These are phyloP conservation scores for Brasenia schreberi DNA, from an alignment of 164 flowering plant genomes.

Conservation along the genomic window DNA sequence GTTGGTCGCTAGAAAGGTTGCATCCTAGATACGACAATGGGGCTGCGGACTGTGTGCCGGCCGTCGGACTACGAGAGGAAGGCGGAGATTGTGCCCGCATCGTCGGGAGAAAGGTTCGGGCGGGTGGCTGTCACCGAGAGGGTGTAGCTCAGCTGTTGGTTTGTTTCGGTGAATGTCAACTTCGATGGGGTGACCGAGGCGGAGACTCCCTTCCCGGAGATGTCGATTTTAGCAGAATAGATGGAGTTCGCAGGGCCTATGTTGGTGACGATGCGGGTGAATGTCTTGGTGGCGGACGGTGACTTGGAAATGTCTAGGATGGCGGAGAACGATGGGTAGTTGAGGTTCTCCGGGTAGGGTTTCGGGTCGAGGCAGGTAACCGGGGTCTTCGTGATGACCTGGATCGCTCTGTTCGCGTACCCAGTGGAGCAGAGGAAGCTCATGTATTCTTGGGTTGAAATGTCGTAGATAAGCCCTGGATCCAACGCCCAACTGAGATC, in stretches of 20 bases:
- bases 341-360: constrained; percentile 48
- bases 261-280: constrained; percentile 56
- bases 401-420: constrained; percentile 41
- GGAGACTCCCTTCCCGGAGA: constrained; percentile 38
- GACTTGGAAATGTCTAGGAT: constrained; percentile 19
- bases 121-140: constrained; percentile 44
- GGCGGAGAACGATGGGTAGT: constrained; percentile 67
- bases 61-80: constrained; percentile 69
- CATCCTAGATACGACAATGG: constrained; percentile 55
- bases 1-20: constrained; percentile 23
- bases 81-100: constrained; percentile 62
- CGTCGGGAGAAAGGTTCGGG: constrained; percentile 31
- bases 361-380: constrained; percentile 34
- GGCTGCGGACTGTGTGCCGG: constrained; percentile 71
- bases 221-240: constrained; percentile 31
- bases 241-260: constrained; percentile 51
- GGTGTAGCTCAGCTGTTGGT: constrained; percentile 38
- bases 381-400: constrained; percentile 44
- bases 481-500: constrained; percentile 60
- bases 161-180: constrained; percentile 32
- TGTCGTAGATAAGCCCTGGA: constrained; percentile 69
- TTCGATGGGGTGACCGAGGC: constrained; percentile 54
- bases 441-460: constrained; percentile 38
- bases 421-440: constrained; percentile 52
- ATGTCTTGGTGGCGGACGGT: constrained; percentile 21